phyloP scores from a whole-genome alignment of 2,329 filamentous ascomycete genomes.

The Basipetospora chlamydospora region DNA sequence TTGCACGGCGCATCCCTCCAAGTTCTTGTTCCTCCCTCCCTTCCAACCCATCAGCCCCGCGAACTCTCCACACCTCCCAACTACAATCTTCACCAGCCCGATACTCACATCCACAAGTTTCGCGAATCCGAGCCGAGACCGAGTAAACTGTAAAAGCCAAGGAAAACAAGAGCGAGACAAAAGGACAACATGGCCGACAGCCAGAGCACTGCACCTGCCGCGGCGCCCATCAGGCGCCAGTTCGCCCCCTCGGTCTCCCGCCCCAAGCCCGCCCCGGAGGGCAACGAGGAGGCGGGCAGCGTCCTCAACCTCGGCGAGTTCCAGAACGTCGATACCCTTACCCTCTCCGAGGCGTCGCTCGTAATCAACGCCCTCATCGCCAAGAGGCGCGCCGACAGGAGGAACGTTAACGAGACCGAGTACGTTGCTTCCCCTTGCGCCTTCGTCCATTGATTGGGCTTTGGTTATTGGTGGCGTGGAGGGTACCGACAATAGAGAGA shows the following conservation, averaged over 20 bases:
- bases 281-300: slow-evolving; percentile 76
- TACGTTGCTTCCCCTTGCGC: slow-evolving; percentile 27
- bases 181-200: too few species aligned
- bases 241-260: slow-evolving; percentile 35
- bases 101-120: too few species aligned
- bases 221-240: too few species aligned
- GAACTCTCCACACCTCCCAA: too few species aligned
- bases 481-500: slow-evolving; percentile 2
- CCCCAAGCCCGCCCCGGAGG: slow-evolving; percentile 51
- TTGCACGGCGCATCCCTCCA: too few species aligned
- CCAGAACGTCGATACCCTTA: slow-evolving; percentile 78
- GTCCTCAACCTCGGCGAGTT: slow-evolving; percentile 86
- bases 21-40: too few species aligned
- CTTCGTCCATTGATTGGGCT: background rate
- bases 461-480: background rate
- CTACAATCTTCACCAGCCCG: too few species aligned
- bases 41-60: too few species aligned
- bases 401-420: slow-evolving; percentile 75
- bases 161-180: too few species aligned
- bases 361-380: slow-evolving; percentile 82
- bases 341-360: slow-evolving; percentile 79
- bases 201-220: too few species aligned
- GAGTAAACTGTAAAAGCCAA: too few species aligned
- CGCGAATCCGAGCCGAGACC: too few species aligned
- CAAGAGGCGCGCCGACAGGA: slow-evolving; percentile 64